Base-by-base conservation (phyloP, 768 basidiomycete species). In the Leccinum longicurvipes region DNA sequence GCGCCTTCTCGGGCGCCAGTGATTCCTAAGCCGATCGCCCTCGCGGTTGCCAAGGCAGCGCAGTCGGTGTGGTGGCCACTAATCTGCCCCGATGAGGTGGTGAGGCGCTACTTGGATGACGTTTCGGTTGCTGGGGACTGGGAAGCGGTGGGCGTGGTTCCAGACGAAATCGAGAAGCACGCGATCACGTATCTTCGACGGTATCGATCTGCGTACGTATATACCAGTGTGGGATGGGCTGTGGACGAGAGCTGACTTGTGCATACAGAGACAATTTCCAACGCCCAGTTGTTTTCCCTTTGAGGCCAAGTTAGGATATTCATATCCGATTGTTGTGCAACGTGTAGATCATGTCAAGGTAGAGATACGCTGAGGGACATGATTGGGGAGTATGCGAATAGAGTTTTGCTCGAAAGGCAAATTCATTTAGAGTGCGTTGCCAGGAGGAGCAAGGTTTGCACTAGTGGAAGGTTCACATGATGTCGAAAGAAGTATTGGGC, bases 111-210 rank as follows among this genome's bases (percentile, higher is more conserved):
- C 70, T 83, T 98, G 62, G 81, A 93, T 73, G 95, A 98, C 71
- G 76, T 77, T 34, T 80, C 85, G 54, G 81, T 77, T 55, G 79
- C 76, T 19, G 91, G 91, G 23, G 87, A 87, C 68, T 98, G 93
- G 93, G 84, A 84, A 62, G 80, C 82, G 46, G 78, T 97, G 57
- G 89, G 90, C 23, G 84, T 98, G 55, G 74, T 74, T 27, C 95
- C 95, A 27, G 84, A 89, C 55, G 85, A 88, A 66, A 81, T 98
- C 58, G 95, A 98, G 76, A 79, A 82, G 52, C 84, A 91, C 59
- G 96, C 95, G 21, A 89, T 98, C 74, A 84, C 85, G 58, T 94
- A 93, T 73, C 79, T 99, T 63, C 81, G 96, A 73, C 81, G 90
- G 66, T 97, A 90, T 76, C 84, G 96, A 65, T 83, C 87, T 63